phyloP scores from a whole-genome alignment of 2,329 filamentous ascomycete species.

The Drechslerella stenobrocha region DNA sequence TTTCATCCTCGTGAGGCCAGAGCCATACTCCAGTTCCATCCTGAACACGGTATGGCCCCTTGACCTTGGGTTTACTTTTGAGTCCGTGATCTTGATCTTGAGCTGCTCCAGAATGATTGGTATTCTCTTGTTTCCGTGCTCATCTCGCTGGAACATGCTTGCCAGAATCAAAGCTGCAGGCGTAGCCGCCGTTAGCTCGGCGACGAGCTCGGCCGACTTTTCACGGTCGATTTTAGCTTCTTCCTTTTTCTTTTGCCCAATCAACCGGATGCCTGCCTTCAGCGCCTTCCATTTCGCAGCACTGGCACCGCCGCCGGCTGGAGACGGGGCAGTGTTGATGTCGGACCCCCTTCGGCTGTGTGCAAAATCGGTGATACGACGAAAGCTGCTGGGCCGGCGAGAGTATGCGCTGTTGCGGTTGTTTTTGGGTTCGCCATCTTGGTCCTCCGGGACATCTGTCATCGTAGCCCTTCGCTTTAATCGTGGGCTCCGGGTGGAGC shows the following conservation, averaged over 20 bases:
- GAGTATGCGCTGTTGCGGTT: constrained; percentile 23
- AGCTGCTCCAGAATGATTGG: constrained; percentile 93
- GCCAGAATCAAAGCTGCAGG: constrained; percentile 92
- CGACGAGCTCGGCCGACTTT: constrained; percentile 95
- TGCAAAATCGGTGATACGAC: constrained; percentile 59
- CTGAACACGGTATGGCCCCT: constrained; percentile 81
- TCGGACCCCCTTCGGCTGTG: constrained; percentile 55
- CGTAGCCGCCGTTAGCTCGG: constrained; percentile 86
- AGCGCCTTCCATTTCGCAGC: constrained; percentile 90
- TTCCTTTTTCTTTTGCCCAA: constrained; percentile 75
- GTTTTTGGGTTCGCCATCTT: constrained; percentile 20
- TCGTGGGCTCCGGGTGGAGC: constrained; percentile 4
- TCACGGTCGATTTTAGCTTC: constrained; percentile 85
- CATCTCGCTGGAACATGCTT: constrained; percentile 96
- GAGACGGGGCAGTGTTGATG: constrained; percentile 50
- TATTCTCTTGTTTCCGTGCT: constrained; percentile 91
- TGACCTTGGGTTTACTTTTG: constrained; percentile 58
- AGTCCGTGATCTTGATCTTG: constrained; percentile 83
- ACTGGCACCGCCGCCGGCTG: constrained; percentile 58
- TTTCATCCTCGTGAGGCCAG: constrained; percentile 91
- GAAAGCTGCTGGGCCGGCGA: constrained; percentile 54
- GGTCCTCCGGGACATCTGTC: constrained; percentile 58
- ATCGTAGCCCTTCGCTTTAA: constrained; percentile 58
- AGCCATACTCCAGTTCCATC: constrained; percentile 94
- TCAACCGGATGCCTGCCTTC: constrained; percentile 79